Percentiles rank a stretch among this genome's conserved stretches.
Evolutionary conservation across 495 filamentous ascomycete species (phyloP).

Genomic region (Sordaria brevicollis): DNA sequence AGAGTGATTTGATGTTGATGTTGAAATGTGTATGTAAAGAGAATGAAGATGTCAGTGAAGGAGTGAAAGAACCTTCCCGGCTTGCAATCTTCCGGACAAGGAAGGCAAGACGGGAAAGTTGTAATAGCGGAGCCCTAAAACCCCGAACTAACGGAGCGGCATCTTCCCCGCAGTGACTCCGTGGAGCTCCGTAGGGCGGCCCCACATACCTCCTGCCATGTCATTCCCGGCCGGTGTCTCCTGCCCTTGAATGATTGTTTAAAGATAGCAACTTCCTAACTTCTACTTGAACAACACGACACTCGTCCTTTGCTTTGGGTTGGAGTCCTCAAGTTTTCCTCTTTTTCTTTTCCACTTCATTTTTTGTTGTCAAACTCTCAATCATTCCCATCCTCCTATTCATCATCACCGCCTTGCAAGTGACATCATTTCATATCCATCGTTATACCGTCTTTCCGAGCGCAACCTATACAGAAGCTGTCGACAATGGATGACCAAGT

Average conservation of each 20-base stretch:
- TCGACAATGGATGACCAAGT: conserved; percentile 61
- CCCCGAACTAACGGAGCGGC: not conserved
- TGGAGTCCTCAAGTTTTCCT: too few species aligned
- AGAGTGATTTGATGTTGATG: not conserved
- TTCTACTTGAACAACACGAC: too few species aligned
- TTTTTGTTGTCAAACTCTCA: not conserved
- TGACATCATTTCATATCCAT: not conserved
- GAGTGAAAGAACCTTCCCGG: not conserved
- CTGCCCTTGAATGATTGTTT: not conserved
- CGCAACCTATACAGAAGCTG: too few species aligned
- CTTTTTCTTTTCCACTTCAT: not conserved
- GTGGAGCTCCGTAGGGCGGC: not conserved
- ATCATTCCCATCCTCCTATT: not conserved
- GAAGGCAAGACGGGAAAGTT: not conserved
- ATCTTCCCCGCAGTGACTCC: not conserved
- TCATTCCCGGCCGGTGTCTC: not conserved
- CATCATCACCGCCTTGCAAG: not conserved
- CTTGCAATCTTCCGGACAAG: not conserved
- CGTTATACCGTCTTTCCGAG: too few species aligned
- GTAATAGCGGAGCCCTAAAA: not conserved
- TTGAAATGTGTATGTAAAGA: not conserved
- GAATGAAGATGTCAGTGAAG: not conserved
- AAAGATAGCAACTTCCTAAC: not conserved
- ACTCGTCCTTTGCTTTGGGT: too few species aligned
- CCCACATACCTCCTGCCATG: not conserved